Base-by-base conservation (phyloP, 1,284 basidiomycete genomes). In the Anthracocystis setariae region DNA sequence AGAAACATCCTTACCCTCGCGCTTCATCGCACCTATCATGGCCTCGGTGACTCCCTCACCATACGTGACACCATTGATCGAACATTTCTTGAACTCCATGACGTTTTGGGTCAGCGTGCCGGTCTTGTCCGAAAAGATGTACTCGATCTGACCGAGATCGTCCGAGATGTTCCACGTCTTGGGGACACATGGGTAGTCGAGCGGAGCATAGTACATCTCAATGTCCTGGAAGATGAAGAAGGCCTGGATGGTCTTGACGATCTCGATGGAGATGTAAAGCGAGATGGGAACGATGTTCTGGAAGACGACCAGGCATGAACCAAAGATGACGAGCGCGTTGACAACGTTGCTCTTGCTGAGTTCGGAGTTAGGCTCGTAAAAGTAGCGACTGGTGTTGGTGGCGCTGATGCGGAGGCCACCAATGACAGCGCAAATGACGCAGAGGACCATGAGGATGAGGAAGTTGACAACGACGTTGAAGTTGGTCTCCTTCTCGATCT, bases 111-210 rank as follows among this genome's bases (percentile, higher is more conserved):
- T 80, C 4, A 78, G 68, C 20, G 77, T 79, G 18, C 76, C 74
- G 1, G 76, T 78, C 73, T 98, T 98, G 88, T 98, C 94, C 5
- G 92, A 94, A 84, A 98, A 97, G 76, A 97, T 87, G 84, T 97
- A 98, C 85, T 96, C 94, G 84, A 97, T 97, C 85, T 97, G 94
- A 24, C 94, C 94, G 0, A 98, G 88, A 84, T 97, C 94, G 82
- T 97, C 94, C 2, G 93, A 95, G 76, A 98, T 95, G 83, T 94
- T 95, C 94, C 94, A 97, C 13, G 93, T 95, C 85, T 98, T 98
- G 40, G 94, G 93, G 4, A 94, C 89, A 76, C 94, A 97, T 0
- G 92, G 86, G 0, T 92, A 90, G 82, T 97, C 90, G 44, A 83
- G 77, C 5, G 90, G 89, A 56, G 88, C 87, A 84, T 97, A 97